phyloP scores from a whole-genome alignment of 148 eudicot species.

The Pharnaceum exiguum region DNA sequence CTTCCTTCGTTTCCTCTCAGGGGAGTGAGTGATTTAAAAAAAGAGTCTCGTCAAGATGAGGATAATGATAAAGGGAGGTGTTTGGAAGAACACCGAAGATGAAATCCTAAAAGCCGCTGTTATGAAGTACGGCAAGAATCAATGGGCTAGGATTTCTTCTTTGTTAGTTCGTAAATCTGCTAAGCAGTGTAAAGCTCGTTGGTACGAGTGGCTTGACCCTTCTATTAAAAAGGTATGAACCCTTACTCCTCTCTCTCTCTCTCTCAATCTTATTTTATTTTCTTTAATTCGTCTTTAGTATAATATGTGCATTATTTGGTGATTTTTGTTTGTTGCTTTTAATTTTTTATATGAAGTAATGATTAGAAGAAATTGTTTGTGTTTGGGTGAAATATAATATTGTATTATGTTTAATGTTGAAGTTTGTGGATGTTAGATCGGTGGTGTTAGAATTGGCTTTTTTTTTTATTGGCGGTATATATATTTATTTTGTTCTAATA shows the following conservation, averaged over 20 bases:
- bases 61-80: constrained; percentile 99
- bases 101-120: constrained; percentile 93
- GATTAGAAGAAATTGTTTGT: too few relatives aligned
- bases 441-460: background rate
- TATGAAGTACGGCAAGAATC: constrained; percentile 95
- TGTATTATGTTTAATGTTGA: too few relatives aligned
- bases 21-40: background rate
- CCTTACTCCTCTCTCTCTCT: background rate
- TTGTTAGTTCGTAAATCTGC: constrained; percentile 88
- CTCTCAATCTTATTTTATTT: background rate
- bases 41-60: constrained; percentile 68
- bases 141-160: constrained; percentile 94
- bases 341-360: background rate
- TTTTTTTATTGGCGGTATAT: too few relatives aligned
- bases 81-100: constrained; percentile 99
- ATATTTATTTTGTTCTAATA: too few relatives aligned
- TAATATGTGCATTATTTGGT: background rate
- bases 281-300: background rate
- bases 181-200: constrained; percentile 94
- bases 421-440: background rate
- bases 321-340: background rate
- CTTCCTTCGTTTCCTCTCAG: too few relatives aligned
- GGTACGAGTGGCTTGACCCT: constrained; percentile 99
- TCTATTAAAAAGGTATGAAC: constrained; percentile 93
- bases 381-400: too few relatives aligned